Base-by-base conservation (phyloP, 2,329 filamentous ascomycete genomes). In the Aspergillus calidoustus region DNA sequence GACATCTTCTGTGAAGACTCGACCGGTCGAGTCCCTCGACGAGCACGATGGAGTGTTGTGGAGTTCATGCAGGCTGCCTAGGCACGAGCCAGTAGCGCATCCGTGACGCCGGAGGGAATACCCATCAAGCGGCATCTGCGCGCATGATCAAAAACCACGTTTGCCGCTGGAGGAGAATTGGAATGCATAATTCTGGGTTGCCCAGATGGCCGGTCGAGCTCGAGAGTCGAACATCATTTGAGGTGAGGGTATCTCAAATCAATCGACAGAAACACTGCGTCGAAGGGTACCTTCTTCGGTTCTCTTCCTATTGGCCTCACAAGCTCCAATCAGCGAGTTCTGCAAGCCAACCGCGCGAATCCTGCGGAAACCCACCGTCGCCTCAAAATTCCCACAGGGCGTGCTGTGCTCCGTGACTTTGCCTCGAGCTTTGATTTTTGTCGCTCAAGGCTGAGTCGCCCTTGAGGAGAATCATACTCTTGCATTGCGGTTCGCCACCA, bases 291-390 rank as follows among this genome's bases (percentile, higher is more conserved):
- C 47, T 34, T 17, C 11, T 11, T 17, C 48, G 43, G 54, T 5
- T 50, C 22, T 38, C 23, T 57, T 57, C 43, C 54, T 50, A 61
- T 61, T 61, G 59, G 59, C 28, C 7, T 17, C 17, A 47, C 54
- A 57, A 54, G 19, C 25, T 57, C 59, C 59, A 61, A 57, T 53
- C 43, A 46, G 19, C 22, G 30, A 46, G 34, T 56, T 56, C 34
- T 54, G 49, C 48, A 34, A 17, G 22, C 59, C 54, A 56, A 48
- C 41, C 25, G 34, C 31, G 31, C 19, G 38, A 53, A 41, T 53
- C 22, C 50, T 53, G 17, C 50, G 19, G n/a, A 11, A 53, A 41
- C 46, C 53, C 53, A 49, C 15, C 22, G 23, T 22, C 22, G 13
- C 13, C 52, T 31, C 19, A 48, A 48, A 19, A 13, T 7, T 41